phyloP scores from a whole-genome alignment of 2,329 filamentous ascomycete genomes.

The Neospermospora avenae region DNA sequence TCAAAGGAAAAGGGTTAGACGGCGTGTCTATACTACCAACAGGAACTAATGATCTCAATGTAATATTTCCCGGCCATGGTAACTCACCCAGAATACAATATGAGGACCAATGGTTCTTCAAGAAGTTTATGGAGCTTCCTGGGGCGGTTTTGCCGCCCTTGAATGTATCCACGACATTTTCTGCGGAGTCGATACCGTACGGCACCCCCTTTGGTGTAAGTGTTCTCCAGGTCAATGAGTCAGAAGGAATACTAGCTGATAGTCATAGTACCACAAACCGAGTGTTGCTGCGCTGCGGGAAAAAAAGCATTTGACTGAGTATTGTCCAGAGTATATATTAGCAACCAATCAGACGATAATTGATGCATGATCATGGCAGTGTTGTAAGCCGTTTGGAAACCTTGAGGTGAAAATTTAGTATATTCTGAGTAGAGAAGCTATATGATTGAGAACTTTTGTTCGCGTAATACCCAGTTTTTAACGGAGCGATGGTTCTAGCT shows the following conservation, averaged over 20 bases:
- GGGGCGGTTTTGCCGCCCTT: constrained; percentile 17
- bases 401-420: no score
- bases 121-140: constrained; percentile 11
- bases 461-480: no score
- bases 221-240: neutral
- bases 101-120: constrained; percentile 20
- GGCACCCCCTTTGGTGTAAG: constrained; percentile 15
- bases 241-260: neutral
- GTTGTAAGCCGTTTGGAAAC: no score
- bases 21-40: neutral
- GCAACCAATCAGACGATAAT: neutral
- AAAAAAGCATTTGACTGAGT: neutral
- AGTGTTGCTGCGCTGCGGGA: neutral
- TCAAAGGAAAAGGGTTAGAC: neutral
- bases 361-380: neutral
- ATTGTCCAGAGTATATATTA: neutral
- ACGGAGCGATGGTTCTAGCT: no score
- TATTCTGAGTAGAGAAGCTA: no score
- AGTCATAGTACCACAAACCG: neutral
- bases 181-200: constrained; percentile 16
- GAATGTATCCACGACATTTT: constrained; percentile 17
- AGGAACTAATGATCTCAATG: neutral
- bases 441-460: no score
- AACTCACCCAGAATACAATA: constrained; percentile 1
- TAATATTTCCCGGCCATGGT: neutral